Evolutionary conservation across 495 filamentous ascomycete genomes (phyloP).

Genomic region (Immersiella caudata): DNA sequence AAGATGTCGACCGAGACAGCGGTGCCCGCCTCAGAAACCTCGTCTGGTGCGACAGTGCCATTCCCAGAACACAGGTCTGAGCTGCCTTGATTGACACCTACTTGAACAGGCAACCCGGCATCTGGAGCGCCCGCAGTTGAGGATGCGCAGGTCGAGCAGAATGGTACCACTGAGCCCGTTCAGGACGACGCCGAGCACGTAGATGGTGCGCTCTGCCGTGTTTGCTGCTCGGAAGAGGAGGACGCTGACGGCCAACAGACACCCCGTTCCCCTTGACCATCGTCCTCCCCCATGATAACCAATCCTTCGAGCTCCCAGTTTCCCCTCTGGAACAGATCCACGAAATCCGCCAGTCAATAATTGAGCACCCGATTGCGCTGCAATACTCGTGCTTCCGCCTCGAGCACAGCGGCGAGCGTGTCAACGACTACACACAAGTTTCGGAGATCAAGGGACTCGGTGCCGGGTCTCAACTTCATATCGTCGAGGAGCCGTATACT

Average conservation of each 20-base stretch:
- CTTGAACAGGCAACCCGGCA: slow-evolving; percentile 27
- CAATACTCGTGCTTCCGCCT: slow-evolving; percentile 99
- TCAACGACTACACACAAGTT: slow-evolving; percentile 94
- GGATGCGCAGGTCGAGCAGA: slow-evolving; percentile 23
- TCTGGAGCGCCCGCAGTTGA: slow-evolving; percentile 25
- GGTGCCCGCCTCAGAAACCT: neutral
- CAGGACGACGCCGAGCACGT: slow-evolving; percentile 34
- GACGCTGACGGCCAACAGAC: slow-evolving; percentile 56
- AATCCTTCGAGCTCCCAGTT: slow-evolving; percentile 82
- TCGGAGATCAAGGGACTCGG: slow-evolving; percentile 84
- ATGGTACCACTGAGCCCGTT: slow-evolving; percentile 9
- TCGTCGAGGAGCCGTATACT: slow-evolving; percentile 96
- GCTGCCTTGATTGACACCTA: slow-evolving; percentile 4
- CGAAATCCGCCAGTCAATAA: slow-evolving; percentile 94
- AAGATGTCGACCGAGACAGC: slow-evolving; percentile 13
- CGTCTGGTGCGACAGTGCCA: neutral
- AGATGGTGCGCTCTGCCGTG: slow-evolving; percentile 15
- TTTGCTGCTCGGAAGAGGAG: neutral
- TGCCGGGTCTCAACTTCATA: slow-evolving; percentile 69
- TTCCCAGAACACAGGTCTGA: neutral
- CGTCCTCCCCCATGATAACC: slow-evolving; percentile 77
- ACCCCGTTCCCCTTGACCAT: slow-evolving; percentile 66
- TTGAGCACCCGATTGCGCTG: slow-evolving; percentile 89
- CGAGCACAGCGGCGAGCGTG: slow-evolving; percentile 77
- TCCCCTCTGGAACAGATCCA: slow-evolving; percentile 94